These are phyloP conservation scores for Coemansia sp. DNA, from an alignment of 192 early-diverging fungal species.

Conservation along the genomic window DNA sequence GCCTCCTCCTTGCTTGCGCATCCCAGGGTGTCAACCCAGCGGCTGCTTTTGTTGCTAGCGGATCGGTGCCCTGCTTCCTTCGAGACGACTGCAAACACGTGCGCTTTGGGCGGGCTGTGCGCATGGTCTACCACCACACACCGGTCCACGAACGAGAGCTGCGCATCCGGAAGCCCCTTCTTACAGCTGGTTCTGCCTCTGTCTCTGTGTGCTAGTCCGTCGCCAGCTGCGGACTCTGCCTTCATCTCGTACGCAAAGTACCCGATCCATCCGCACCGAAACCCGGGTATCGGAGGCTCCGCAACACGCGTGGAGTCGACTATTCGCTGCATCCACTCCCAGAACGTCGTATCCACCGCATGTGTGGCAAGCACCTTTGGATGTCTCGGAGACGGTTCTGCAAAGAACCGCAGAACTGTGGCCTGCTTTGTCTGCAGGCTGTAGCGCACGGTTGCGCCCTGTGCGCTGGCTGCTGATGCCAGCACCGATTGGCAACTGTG, in stretches of 20 bases:
- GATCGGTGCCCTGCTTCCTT: neutral
- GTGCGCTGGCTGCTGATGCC: conserved; percentile 19
- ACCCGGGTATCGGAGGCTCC: conserved; percentile 53
- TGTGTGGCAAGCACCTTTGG: neutral
- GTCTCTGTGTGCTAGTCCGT: no score
- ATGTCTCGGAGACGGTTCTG: neutral
- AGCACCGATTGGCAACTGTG: conserved; percentile 28
- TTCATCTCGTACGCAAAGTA: conserved; percentile 97
- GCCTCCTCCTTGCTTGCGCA: conserved; percentile 16
- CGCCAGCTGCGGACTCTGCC: conserved; percentile 52
- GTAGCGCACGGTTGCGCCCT: conserved; percentile 44
- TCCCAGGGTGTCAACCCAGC: conserved; percentile 18
- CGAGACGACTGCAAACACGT: conserved; percentile 22
- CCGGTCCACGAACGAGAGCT: conserved; percentile 75
- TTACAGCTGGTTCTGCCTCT: neutral
- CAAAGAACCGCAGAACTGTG: conserved; percentile 4
- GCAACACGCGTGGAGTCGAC: conserved; percentile 27
- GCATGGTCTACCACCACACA: conserved; percentile 73
- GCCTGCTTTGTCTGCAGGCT: neutral
- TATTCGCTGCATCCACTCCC: conserved; percentile 62
- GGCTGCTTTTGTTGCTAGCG: neutral
- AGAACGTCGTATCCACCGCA: conserved; percentile 50
- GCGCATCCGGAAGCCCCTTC: conserved; percentile 64
- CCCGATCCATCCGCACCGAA: conserved; percentile 85
- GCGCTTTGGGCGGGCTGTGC: conserved; percentile 9